Percentiles rank a stretch among this genome's conserved stretches.
Conservation (phyloP, 2,329 filamentous ascomycete species). For the Pseudogymnoascus verrucosus region DNA sequence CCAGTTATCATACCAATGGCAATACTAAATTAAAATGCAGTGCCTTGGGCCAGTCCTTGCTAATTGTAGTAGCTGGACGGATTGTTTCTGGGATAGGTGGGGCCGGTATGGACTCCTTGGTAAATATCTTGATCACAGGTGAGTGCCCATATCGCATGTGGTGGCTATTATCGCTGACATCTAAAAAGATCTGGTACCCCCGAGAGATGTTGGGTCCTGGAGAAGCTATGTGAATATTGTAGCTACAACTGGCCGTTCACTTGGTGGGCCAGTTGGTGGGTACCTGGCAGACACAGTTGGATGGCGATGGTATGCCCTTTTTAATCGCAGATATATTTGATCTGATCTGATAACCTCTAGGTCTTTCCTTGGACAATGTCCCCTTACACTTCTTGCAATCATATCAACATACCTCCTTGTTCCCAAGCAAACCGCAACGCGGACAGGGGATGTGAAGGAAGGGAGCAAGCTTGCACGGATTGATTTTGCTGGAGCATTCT, state of each 20-base stretch:
- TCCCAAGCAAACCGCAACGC: constrained; percentile 10
- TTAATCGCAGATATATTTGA: neutral
- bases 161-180: neutral
- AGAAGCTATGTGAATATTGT: constrained; percentile 46
- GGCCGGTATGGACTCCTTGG: constrained; percentile 43
- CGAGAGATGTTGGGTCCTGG: constrained; percentile 46
- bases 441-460: constrained; percentile 6
- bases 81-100: constrained; percentile 44
- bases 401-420: constrained; percentile 13
- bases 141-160: constrained; percentile 1
- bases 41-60: constrained; percentile 39
- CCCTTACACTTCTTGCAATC: constrained; percentile 9
- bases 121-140: constrained; percentile 46
- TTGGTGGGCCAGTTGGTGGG: constrained; percentile 51
- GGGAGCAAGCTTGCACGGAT: constrained; percentile 39
- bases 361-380: neutral
- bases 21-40: constrained; percentile 20
- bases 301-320: constrained; percentile 46
- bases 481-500: constrained; percentile 48
- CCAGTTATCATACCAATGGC: neutral
- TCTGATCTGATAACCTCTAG: neutral
- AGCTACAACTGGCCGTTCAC: constrained; percentile 41
- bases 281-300: constrained; percentile 51
- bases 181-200: constrained; percentile 39
- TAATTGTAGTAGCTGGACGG: constrained; percentile 42